Evolutionary conservation across 805 yeast species (phyloP).

Genomic region (Ogataea naganishii): DNA sequence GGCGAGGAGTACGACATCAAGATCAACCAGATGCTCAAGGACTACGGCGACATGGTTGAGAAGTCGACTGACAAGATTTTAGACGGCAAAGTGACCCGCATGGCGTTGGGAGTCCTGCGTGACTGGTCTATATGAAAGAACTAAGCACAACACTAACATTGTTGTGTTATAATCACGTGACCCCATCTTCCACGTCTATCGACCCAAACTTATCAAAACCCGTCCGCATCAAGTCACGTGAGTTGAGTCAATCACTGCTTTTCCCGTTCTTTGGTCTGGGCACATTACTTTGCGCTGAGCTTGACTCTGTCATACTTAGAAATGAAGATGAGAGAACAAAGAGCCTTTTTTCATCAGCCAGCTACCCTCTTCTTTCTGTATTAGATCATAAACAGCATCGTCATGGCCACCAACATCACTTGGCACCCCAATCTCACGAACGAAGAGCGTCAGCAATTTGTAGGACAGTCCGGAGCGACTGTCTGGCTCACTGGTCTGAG

Average conservation of each 20-base stretch:
- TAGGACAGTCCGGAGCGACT: conserved; percentile 82
- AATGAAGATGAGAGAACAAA: neutral
- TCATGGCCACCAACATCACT: conserved; percentile 91
- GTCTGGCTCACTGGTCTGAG: conserved; percentile 94
- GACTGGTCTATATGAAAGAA: too few species aligned
- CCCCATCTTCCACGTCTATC: too few species aligned
- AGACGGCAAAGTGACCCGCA: too few species aligned
- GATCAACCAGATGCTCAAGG: conserved; percentile 17
- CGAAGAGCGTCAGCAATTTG: conserved; percentile 62
- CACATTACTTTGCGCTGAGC: neutral
- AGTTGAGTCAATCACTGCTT: neutral
- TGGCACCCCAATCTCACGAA: conserved; percentile 91
- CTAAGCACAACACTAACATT: too few species aligned
- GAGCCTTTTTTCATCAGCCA: too few species aligned
- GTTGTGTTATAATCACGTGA: too few species aligned
- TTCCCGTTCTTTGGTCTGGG: conserved; percentile 1
- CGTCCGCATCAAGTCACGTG: neutral
- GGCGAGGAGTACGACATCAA: conserved; percentile 13
- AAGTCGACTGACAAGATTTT: too few species aligned
- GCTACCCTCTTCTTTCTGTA: too few species aligned
- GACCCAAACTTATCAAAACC: neutral
- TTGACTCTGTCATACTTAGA: neutral
- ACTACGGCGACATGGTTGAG: conserved; percentile 22
- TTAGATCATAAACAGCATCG: conserved; percentile 5
- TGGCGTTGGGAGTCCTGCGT: too few species aligned